These are phyloP conservation scores for Ophiocordyceps australis DNA, from an alignment of 2,329 filamentous ascomycete species.

Conservation along the genomic window DNA sequence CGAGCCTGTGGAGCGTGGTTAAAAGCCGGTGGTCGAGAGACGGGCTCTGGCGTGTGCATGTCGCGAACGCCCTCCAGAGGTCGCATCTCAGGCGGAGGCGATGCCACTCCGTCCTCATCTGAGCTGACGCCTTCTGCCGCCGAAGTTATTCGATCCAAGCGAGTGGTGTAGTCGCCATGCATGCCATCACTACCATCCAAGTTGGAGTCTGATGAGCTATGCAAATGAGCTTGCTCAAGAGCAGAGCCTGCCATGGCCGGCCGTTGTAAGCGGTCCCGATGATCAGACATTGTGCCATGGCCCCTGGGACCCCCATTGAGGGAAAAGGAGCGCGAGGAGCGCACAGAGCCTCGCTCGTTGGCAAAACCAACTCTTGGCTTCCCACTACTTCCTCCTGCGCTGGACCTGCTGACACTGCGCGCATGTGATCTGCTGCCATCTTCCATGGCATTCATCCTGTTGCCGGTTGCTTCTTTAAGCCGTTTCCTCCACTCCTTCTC, in stretches of 20 bases:
- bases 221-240: slow-evolving; percentile 20
- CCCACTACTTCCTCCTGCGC: slow-evolving; percentile 17
- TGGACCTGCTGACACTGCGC: slow-evolving; percentile 38
- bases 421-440: slow-evolving; percentile 25
- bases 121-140: slow-evolving; percentile 37
- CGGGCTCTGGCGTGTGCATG: slow-evolving; percentile 54
- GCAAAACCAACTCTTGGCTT: slow-evolving; percentile 36
- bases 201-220: slow-evolving; percentile 29
- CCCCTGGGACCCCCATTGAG: slow-evolving; percentile 23
- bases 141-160: slow-evolving; percentile 23
- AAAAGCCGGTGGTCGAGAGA: slow-evolving; percentile 63
- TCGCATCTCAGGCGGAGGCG: slow-evolving; percentile 20
- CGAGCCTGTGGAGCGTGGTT: slow-evolving; percentile 54
- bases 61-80: slow-evolving; percentile 35
- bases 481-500: slow-evolving; percentile 82
- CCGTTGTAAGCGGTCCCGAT: slow-evolving; percentile 14
- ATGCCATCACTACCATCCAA: slow-evolving; percentile 6
- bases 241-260: slow-evolving; percentile 13
- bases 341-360: slow-evolving; percentile 30
- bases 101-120: slow-evolving; percentile 29
- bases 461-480: slow-evolving; percentile 74
- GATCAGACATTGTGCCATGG: slow-evolving; percentile 31
- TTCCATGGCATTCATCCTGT: slow-evolving; percentile 50
- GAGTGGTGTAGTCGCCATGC: slow-evolving; percentile 7
- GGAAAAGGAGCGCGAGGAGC: slow-evolving; percentile 33